Conservation (phyloP, 495 filamentous ascomycete species). For the Cryomyces minteri region DNA sequence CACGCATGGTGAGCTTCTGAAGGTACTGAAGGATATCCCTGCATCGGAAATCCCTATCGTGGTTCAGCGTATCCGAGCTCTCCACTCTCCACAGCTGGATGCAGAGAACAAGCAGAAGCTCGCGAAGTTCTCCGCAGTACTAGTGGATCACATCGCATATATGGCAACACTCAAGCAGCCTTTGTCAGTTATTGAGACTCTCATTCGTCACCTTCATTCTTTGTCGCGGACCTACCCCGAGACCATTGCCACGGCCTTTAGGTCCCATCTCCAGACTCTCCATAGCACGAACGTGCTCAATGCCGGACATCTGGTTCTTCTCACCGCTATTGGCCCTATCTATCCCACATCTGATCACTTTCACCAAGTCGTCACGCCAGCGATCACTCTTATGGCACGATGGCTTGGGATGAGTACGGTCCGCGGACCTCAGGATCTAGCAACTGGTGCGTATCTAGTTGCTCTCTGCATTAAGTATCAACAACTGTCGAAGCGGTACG, state of each 20-base stretch:
- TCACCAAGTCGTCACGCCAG: slow-evolving; percentile 80
- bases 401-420: slow-evolving; percentile 51
- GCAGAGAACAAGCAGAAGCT: slow-evolving; percentile 73
- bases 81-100: slow-evolving; percentile 77
- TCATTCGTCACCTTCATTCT: slow-evolving; percentile 70
- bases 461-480: slow-evolving; percentile 71
- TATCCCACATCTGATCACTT: slow-evolving; percentile 96
- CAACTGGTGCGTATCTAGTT: slow-evolving; percentile 57
- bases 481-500: slow-evolving; percentile 57
- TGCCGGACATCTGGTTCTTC: slow-evolving; percentile 56
- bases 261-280: slow-evolving; percentile 47
- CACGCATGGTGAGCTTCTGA: slow-evolving; percentile 52
- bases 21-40: slow-evolving; percentile 38
- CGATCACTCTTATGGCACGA: slow-evolving; percentile 59
- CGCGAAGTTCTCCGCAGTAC: slow-evolving; percentile 46
- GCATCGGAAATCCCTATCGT: slow-evolving; percentile 51
- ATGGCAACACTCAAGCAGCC: slow-evolving; percentile 35
- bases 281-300: slow-evolving; percentile 41
- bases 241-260: slow-evolving; percentile 58
- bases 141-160: slow-evolving; percentile 64
- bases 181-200: slow-evolving; percentile 42
- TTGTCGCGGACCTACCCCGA: slow-evolving; percentile 67
- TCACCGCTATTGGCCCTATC: slow-evolving; percentile 66
- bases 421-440: slow-evolving; percentile 38
- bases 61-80: slow-evolving; percentile 71